phyloP scores from a whole-genome alignment of 2,329 filamentous ascomycete species.

The Xylogone sp. region DNA sequence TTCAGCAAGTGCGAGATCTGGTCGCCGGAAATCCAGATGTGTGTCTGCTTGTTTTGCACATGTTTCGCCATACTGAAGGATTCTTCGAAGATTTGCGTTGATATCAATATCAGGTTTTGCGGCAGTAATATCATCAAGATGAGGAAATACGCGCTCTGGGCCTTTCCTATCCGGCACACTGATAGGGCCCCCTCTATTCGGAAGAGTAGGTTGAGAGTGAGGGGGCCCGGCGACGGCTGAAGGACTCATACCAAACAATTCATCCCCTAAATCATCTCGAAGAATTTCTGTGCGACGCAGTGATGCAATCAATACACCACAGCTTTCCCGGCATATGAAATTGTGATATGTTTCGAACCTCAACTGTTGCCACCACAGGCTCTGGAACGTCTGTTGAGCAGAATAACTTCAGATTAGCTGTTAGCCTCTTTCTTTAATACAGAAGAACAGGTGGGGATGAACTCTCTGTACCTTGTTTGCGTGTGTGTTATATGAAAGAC shows the following conservation, averaged over 20 bases:
- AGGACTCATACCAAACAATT: slow-evolving; percentile 25
- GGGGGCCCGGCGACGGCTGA: slow-evolving; percentile 18
- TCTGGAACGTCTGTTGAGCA: neutral
- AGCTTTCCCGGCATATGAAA: neutral
- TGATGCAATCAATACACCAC: neutral
- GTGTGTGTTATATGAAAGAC: no score
- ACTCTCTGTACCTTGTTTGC: no score
- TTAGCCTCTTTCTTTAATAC: no score
- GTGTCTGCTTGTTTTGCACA: slow-evolving; percentile 58
- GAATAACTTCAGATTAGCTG: neutral
- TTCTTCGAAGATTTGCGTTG: slow-evolving; percentile 44
- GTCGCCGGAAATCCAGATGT: slow-evolving; percentile 58
- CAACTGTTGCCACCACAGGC: neutral
- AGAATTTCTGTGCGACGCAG: neutral
- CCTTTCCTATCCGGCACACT: slow-evolving; percentile 15
- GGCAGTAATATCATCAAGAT: slow-evolving; percentile 39
- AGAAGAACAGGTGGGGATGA: no score
- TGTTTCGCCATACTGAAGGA: slow-evolving; percentile 50
- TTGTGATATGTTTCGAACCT: neutral
- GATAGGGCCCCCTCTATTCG: slow-evolving; percentile 20
- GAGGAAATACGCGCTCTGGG: slow-evolving; percentile 29
- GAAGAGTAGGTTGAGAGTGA: slow-evolving; percentile 16
- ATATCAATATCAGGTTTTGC: slow-evolving; percentile 27
- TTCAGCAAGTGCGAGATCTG: slow-evolving; percentile 75
- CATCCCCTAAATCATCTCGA: slow-evolving; percentile 15